Percentiles rank a stretch among this genome's conserved stretches.
These are phyloP conservation scores for Xylaria grammica DNA, from an alignment of 495 filamentous ascomycete genomes.

Conservation along the genomic window DNA sequence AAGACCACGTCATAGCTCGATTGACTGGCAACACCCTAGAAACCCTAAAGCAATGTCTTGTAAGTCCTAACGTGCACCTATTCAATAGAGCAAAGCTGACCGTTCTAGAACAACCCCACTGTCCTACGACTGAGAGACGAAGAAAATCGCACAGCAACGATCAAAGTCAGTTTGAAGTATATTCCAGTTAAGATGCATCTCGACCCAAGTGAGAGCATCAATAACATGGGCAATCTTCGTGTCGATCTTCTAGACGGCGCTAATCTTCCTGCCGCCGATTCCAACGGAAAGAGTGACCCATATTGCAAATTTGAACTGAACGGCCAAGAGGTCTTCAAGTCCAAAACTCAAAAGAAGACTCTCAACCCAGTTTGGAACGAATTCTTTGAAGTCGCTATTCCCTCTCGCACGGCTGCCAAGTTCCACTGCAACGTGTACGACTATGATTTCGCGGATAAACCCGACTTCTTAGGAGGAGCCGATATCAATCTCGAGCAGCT, in stretches of 20 bases:
- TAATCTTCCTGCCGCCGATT: slow-evolving; percentile 88
- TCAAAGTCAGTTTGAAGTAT: slow-evolving; percentile 92
- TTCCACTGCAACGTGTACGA: slow-evolving; percentile 88
- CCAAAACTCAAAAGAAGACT: slow-evolving; percentile 94
- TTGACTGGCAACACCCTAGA: slow-evolving; percentile 84
- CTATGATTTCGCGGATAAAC: slow-evolving; percentile 93
- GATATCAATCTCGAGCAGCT: slow-evolving; percentile 80
- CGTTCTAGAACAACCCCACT: slow-evolving; percentile 79
- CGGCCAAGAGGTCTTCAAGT: slow-evolving; percentile 87
- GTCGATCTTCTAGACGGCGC: slow-evolving; percentile 89
- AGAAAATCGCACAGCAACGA: slow-evolving; percentile 75
- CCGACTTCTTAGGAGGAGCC: slow-evolving; percentile 79
- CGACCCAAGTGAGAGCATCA: slow-evolving; percentile 94
- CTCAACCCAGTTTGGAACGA: slow-evolving; percentile 95
- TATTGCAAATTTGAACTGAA: slow-evolving; percentile 94
- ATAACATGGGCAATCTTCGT: slow-evolving; percentile 93
- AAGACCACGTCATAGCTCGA: slow-evolving; percentile 78
- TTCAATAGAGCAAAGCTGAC: slow-evolving; percentile 22
- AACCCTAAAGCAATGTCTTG: slow-evolving; percentile 83
- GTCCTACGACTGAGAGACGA: slow-evolving; percentile 75
- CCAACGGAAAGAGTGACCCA: slow-evolving; percentile 95
- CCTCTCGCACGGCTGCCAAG: slow-evolving; percentile 81
- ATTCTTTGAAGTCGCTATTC: slow-evolving; percentile 82
- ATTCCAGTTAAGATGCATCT: slow-evolving; percentile 92
- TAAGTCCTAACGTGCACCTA: slow-evolving; percentile 51